Percentiles rank a stretch among this genome's conserved stretches.
Evolutionary conservation across 306 rosid species (phyloP).

Genomic region (Biancaea sappan): DNA sequence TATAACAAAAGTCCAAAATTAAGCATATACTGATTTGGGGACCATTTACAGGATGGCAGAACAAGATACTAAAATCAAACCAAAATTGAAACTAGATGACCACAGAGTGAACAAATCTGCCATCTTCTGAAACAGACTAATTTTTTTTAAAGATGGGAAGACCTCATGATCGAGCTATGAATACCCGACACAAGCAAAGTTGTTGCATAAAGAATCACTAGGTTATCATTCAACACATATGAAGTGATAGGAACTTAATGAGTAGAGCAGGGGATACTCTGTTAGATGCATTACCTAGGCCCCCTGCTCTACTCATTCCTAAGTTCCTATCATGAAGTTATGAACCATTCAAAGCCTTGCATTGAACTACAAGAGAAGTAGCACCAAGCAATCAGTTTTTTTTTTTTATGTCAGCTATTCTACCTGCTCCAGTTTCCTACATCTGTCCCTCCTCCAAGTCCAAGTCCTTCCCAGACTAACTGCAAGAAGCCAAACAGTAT

Average conservation of each 20-base stretch:
- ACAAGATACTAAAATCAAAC: slow-evolving; percentile 23
- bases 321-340: too few relatives aligned
- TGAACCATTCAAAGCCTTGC: background rate
- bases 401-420: background rate
- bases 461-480: slow-evolving; percentile 96
- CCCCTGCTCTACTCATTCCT: too few relatives aligned
- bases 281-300: too few relatives aligned
- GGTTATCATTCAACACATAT: too few relatives aligned
- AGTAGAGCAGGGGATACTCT: too few relatives aligned
- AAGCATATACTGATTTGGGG: slow-evolving; percentile 7
- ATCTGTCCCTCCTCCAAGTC: slow-evolving; percentile 85
- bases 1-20: slow-evolving; percentile 9
- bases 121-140: too few relatives aligned
- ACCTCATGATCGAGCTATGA: background rate
- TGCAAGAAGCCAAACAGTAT: slow-evolving; percentile 43
- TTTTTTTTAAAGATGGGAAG: slow-evolving; percentile 24
- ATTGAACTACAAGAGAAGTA: background rate
- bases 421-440: slow-evolving; percentile 92
- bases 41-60: background rate
- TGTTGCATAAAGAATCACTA: slow-evolving; percentile 1
- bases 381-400: background rate
- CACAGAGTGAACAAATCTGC: slow-evolving; percentile 5
- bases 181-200: slow-evolving; percentile 18
- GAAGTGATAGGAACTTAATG: too few relatives aligned
- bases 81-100: slow-evolving; percentile 14